A percentile compares a stretch with the other conserved stretches of the same genome.
These are phyloP conservation scores for Ceratocystis lukuohia DNA, from an alignment of 2,329 filamentous ascomycete species.

Conservation along the genomic window DNA sequence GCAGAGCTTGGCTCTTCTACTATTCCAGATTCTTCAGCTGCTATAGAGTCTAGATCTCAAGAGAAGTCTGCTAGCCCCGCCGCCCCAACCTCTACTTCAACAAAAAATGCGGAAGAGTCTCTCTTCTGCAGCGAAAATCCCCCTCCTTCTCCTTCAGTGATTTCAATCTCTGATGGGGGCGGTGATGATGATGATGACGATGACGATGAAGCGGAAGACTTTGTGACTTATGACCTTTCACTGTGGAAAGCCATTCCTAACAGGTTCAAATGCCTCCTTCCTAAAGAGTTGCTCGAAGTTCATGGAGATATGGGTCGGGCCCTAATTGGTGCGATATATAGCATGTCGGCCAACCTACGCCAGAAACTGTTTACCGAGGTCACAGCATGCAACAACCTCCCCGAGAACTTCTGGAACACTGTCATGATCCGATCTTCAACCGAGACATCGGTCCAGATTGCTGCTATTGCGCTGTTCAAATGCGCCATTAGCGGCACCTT, in stretches of 20 bases:
- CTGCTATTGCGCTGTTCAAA: slow-evolving; percentile 11
- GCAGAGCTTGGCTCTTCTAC: background rate
- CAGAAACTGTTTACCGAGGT: slow-evolving; percentile 6
- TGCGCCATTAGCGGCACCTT: background rate
- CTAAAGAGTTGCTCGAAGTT: background rate
- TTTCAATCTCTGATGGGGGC: slow-evolving; percentile 22
- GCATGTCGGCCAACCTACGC: slow-evolving; percentile 5
- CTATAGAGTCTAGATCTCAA: background rate
- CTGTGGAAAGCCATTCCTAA: slow-evolving; percentile 12
- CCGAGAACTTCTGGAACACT: slow-evolving; percentile 6
- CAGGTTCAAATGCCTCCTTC: slow-evolving; percentile 12
- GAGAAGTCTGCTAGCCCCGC: background rate
- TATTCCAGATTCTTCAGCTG: background rate
- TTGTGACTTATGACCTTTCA: slow-evolving; percentile 10
- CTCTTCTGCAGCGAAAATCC: slow-evolving; percentile 22
- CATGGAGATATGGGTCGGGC: slow-evolving; percentile 10
- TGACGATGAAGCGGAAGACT: slow-evolving; percentile 20
- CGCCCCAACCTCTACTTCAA: slow-evolving; percentile 22
- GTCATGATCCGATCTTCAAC: background rate
- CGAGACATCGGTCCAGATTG: slow-evolving; percentile 5
- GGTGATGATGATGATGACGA: slow-evolving; percentile 22
- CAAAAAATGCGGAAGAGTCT: slow-evolving; percentile 22
- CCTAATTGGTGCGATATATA: slow-evolving; percentile 10
- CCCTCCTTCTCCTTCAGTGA: slow-evolving; percentile 16
- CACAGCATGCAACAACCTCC: background rate